Conservation (phyloP, 805 yeast species). For the Starmera quercuum region DNA sequence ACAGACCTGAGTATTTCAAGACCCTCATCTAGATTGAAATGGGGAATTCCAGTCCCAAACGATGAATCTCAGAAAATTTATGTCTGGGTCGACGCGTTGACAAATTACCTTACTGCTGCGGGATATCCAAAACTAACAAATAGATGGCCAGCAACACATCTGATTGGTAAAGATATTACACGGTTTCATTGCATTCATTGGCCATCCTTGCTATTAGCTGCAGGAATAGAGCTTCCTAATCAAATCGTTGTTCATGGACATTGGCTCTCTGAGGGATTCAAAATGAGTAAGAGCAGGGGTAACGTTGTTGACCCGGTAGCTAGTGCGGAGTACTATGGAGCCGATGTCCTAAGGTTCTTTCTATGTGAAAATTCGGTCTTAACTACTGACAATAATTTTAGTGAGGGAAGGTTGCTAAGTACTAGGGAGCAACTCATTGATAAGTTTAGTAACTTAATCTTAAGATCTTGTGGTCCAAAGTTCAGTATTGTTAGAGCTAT, state of each 20-base stretch:
- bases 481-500: slow-evolving; percentile 49
- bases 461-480: slow-evolving; percentile 64
- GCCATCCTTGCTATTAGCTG: slow-evolving; percentile 89
- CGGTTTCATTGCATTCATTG: slow-evolving; percentile 89
- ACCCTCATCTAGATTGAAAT: slow-evolving; percentile 64
- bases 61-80: slow-evolving; percentile 75
- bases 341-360: slow-evolving; percentile 69
- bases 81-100: slow-evolving; percentile 95
- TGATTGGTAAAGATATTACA: slow-evolving; percentile 87
- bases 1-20: slow-evolving; percentile 82
- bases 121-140: slow-evolving; percentile 41
- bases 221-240: slow-evolving; percentile 60
- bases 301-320: slow-evolving; percentile 88
- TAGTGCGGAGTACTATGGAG: slow-evolving; percentile 55
- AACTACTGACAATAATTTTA: slow-evolving; percentile 73
- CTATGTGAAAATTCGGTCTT: slow-evolving; percentile 69
- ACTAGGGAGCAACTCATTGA: slow-evolving; percentile 65
- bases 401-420: slow-evolving; percentile 43
- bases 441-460: slow-evolving; percentile 74
- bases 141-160: slow-evolving; percentile 42
- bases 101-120: slow-evolving; percentile 71
- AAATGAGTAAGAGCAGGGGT: slow-evolving; percentile 91
- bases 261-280: slow-evolving; percentile 84
- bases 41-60: slow-evolving; percentile 90
- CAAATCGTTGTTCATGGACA: slow-evolving; percentile 87